Evolutionary conservation across 2,329 filamentous ascomycete genomes (phyloP).

Genomic region (Geoglossum cookeanum): DNA sequence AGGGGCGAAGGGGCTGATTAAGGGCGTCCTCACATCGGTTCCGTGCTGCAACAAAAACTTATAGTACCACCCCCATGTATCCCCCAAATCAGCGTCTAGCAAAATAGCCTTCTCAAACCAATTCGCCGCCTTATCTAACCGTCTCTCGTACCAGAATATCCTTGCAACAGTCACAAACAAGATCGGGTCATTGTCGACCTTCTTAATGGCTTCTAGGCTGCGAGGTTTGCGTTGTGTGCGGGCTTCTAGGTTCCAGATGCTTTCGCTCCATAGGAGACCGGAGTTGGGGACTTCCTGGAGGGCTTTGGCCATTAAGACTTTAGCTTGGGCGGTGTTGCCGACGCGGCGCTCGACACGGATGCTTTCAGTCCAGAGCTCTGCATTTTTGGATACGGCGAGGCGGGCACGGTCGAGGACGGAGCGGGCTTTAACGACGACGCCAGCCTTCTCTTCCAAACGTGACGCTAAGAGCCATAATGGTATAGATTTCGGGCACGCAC

Average conservation of each 20-base stretch:
- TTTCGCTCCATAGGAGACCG: slow-evolving; percentile 79
- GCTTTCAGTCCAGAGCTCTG: slow-evolving; percentile 82
- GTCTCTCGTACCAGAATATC: slow-evolving; percentile 89
- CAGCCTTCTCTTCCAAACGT: slow-evolving; percentile 68
- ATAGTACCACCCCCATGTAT: slow-evolving; percentile 97
- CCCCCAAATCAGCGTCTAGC: slow-evolving; percentile 68
- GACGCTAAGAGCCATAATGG: slow-evolving; percentile 80
- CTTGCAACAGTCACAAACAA: slow-evolving; percentile 83
- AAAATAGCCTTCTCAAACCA: slow-evolving; percentile 97
- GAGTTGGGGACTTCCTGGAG: slow-evolving; percentile 79
- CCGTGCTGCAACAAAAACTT: slow-evolving; percentile 86
- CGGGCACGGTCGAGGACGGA: slow-evolving; percentile 84
- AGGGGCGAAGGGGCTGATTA: not conserved
- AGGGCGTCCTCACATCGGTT: slow-evolving; percentile 40
- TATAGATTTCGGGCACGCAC: slow-evolving; percentile 67
- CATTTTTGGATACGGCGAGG: slow-evolving; percentile 66
- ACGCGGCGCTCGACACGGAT: slow-evolving; percentile 80
- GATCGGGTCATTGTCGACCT: slow-evolving; percentile 78
- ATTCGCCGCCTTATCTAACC: slow-evolving; percentile 79
- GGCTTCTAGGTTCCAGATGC: slow-evolving; percentile 84
- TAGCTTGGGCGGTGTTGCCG: slow-evolving; percentile 65
- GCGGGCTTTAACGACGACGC: slow-evolving; percentile 75
- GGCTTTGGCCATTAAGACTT: slow-evolving; percentile 81
- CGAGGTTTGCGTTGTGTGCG: slow-evolving; percentile 84
- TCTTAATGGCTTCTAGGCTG: slow-evolving; percentile 86